Base-by-base conservation (phyloP, 2,329 filamentous ascomycete genomes). In the Raffaelea deltoideospora region DNA sequence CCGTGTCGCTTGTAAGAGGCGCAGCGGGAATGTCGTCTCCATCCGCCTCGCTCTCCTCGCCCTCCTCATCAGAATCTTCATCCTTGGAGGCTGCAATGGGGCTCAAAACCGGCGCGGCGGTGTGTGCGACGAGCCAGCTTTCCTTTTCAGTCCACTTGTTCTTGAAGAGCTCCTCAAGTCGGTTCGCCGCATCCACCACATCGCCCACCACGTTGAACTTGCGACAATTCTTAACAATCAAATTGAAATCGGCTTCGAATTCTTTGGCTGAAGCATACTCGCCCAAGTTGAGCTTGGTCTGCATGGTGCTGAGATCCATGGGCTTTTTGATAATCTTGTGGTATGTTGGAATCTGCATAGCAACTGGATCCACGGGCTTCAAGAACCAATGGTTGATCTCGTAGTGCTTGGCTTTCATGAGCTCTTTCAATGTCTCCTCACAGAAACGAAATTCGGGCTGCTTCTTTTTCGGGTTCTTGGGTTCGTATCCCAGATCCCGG, bases 301-400 rank as follows among this genome's bases (percentile, higher is more conserved):
- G 66, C 51, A 94, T 80, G n/a, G 84, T 94, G 14, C 70, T 67
- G 34, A 95, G 65, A 54, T 98, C 88, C 88, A 96, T 98, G 0
- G 90, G 90, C 53, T 87, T 85, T 65, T 94, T 96, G 60, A 98
- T 86, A 43, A 96, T 66, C 50, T 80, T 85, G 54, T 90, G 84
- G 54, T 98, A 98, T 19, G 80, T 79, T 1, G 90, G 90, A 41
- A 96, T 95, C 53, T 88, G 86, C 37, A 96, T 64, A 1, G 87
- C 88, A 26, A 96, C 87, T 1, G 90, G 86, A 53, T 98, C 90
- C 17, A 98, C 90, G 0, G 90, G 82, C 8, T 71, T 61, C 48
- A 84, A 62, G 61, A 98, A 98, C 41, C 82, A 78, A 38, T 69
- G 67, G 31, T 84, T 84, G 45, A 78, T 61, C 2, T 59, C 52